Conservation (phyloP, 805 yeast genomes). For the Wickerhamiella sorbophila region DNA sequence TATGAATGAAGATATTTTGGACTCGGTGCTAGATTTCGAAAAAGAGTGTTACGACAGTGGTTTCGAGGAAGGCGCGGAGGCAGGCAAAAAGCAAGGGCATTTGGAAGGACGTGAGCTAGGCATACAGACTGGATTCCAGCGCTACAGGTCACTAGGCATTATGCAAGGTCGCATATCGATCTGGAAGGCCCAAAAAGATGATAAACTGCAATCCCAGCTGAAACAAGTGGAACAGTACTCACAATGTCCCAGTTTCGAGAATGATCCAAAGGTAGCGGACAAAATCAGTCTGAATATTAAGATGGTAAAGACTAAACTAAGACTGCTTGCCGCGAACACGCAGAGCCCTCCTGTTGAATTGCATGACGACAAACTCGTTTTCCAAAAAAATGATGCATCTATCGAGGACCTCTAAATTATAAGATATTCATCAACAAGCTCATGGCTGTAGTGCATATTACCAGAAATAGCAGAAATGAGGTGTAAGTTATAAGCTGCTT, state of each 20-base stretch:
- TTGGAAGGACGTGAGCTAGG: constrained; percentile 79
- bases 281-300: constrained; percentile 37
- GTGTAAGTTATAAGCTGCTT: constrained; percentile 76
- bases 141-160: constrained; percentile 51
- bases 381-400: constrained; percentile 22
- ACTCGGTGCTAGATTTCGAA: constrained; percentile 15
- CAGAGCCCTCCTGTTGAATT: constrained; percentile 20
- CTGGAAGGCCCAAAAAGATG: constrained; percentile 16
- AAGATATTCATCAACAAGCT: constrained; percentile 51
- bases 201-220: constrained; percentile 9
- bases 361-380: constrained; percentile 26
- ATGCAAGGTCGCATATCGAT: constrained; percentile 36
- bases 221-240: constrained; percentile 18
- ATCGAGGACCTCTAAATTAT: constrained; percentile 27
- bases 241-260: constrained; percentile 31
- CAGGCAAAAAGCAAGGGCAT: constrained; percentile 43
- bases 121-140: constrained; percentile 28
- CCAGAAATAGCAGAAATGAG: constrained; percentile 66
- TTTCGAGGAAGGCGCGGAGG: constrained; percentile 50
- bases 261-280: constrained; percentile 39
- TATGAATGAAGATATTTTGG: constrained; percentile 3
- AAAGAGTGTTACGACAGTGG: constrained; percentile 45
- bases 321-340: constrained; percentile 32
- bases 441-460: constrained; percentile 48
- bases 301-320: constrained; percentile 47